These are phyloP conservation scores for Suillus brevipes DNA, from an alignment of 768 basidiomycete genomes.

Conservation along the genomic window DNA sequence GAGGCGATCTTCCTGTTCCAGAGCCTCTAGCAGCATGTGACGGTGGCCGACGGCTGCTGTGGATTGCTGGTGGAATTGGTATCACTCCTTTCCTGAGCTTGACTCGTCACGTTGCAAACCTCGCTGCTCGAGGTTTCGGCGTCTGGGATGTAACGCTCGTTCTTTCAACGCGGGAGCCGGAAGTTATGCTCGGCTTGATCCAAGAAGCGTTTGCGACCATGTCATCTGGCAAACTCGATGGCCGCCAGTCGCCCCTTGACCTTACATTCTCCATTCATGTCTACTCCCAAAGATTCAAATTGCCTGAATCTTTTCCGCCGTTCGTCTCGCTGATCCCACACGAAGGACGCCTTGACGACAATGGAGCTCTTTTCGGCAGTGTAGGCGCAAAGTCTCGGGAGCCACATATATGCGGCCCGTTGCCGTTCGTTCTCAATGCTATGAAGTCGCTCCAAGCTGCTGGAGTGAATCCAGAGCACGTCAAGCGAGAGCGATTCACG, in stretches of 20 bases:
- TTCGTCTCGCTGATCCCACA: slow-evolving; percentile 18
- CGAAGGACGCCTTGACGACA: slow-evolving; percentile 20
- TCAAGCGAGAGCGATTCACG: slow-evolving; percentile 26
- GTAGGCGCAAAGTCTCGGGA: slow-evolving; percentile 20
- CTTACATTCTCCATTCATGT: slow-evolving; percentile 21
- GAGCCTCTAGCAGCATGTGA: slow-evolving; percentile 25
- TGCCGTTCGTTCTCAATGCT: slow-evolving; percentile 25
- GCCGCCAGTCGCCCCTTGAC: slow-evolving; percentile 3
- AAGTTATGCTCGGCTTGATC: slow-evolving; percentile 48
- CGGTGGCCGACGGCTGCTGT: slow-evolving; percentile 39
- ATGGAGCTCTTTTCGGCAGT: slow-evolving; percentile 19
- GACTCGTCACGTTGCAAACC: slow-evolving; percentile 31
- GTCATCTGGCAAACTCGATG: background rate
- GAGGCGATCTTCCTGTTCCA: slow-evolving; percentile 44
- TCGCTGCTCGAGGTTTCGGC: slow-evolving; percentile 18
- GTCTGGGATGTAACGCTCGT: slow-evolving; percentile 48
- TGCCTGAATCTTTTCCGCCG: slow-evolving; percentile 10
- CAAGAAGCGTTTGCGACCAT: slow-evolving; percentile 23
- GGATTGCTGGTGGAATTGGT: slow-evolving; percentile 68
- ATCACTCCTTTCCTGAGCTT: slow-evolving; percentile 64
- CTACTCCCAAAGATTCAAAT: slow-evolving; percentile 11
- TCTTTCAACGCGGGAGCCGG: slow-evolving; percentile 55
- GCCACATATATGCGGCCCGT: slow-evolving; percentile 24
- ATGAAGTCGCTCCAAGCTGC: slow-evolving; percentile 24
- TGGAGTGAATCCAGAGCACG: slow-evolving; percentile 24